A percentile compares a stretch with the other conserved stretches of the same genome.
phyloP scores from a whole-genome alignment of 768 basidiomycete genomes.

The Grammothele lineata region DNA sequence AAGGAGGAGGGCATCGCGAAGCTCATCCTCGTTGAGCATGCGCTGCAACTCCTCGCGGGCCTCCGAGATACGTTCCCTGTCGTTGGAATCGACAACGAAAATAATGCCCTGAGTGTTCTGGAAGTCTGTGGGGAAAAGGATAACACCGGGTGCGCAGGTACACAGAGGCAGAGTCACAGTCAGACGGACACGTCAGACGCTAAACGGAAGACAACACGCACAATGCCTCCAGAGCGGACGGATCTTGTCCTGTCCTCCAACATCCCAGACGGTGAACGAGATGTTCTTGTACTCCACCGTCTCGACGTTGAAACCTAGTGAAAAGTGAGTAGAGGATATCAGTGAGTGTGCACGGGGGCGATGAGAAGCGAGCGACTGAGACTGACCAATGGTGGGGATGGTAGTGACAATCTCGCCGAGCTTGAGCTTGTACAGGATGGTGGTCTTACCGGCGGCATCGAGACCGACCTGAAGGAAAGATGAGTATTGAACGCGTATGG shows the following conservation, averaged over 20 bases:
- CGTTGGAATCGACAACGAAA: conserved; percentile 99
- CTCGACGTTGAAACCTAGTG: conserved; percentile 96
- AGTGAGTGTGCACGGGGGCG: neutral
- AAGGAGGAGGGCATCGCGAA: conserved; percentile 95
- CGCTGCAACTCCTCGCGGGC: conserved; percentile 98
- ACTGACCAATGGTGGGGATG: conserved; percentile 97
- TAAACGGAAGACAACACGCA: conserved; percentile 39
- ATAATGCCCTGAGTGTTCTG: conserved; percentile 99
- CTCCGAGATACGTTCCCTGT: conserved; percentile 98
- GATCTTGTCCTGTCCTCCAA: conserved; percentile 99
- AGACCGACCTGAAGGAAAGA: conserved; percentile 76
- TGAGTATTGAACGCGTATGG: neutral
- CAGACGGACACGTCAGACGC: conserved; percentile 14
- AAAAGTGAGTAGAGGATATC: conserved; percentile 3
- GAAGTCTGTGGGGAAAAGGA: conserved; percentile 87
- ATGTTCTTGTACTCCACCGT: conserved; percentile 99
- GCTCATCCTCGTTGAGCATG: conserved; percentile 99
- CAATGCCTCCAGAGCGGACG: conserved; percentile 99
- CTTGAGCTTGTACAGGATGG: conserved; percentile 99
- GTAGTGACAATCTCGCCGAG: conserved; percentile 99
- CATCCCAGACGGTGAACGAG: conserved; percentile 99
- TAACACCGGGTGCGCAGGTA: conserved; percentile 9
- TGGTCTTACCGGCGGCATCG: conserved; percentile 98
- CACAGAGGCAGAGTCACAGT: conserved; percentile 9
- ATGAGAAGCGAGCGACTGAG: neutral